Percentiles rank a stretch among this genome's conserved stretches.
Evolutionary conservation across 2,329 filamentous ascomycete genomes (phyloP).

Genomic region (Ramularia endophylla): DNA sequence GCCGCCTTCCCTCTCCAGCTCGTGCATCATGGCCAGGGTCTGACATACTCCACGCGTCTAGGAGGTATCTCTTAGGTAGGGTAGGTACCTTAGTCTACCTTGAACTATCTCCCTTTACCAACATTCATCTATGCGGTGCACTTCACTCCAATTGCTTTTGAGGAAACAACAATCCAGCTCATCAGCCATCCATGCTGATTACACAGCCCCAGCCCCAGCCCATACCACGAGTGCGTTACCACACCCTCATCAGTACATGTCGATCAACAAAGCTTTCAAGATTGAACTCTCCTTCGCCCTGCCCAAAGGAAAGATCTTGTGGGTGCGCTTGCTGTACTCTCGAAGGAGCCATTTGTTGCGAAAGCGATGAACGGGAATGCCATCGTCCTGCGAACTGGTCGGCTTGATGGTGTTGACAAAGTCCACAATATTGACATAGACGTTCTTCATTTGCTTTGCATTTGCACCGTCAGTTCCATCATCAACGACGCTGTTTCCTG

Average conservation of each 20-base stretch:
- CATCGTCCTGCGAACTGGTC: background rate
- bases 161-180: too few species aligned
- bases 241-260: conserved; percentile 8
- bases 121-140: too few species aligned
- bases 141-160: too few species aligned
- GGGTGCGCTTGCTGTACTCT: conserved; percentile 10
- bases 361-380: conserved; percentile 6
- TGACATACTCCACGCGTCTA: too few species aligned
- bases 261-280: conserved; percentile 13
- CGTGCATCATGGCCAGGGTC: too few species aligned
- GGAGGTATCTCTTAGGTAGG: too few species aligned
- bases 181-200: too few species aligned
- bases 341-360: conserved; percentile 4
- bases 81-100: too few species aligned
- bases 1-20: too few species aligned
- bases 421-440: conserved; percentile 18
- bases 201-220: too few species aligned
- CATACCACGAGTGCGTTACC: too few species aligned
- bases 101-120: too few species aligned
- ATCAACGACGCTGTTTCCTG: background rate
- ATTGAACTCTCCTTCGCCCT: conserved; percentile 16
- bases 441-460: conserved; percentile 4
- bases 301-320: conserved; percentile 14
- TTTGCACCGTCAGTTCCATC: background rate
- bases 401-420: conserved; percentile 11